phyloP scores from a whole-genome alignment of 148 eudicot species.

The Chenopodium formosanum region DNA sequence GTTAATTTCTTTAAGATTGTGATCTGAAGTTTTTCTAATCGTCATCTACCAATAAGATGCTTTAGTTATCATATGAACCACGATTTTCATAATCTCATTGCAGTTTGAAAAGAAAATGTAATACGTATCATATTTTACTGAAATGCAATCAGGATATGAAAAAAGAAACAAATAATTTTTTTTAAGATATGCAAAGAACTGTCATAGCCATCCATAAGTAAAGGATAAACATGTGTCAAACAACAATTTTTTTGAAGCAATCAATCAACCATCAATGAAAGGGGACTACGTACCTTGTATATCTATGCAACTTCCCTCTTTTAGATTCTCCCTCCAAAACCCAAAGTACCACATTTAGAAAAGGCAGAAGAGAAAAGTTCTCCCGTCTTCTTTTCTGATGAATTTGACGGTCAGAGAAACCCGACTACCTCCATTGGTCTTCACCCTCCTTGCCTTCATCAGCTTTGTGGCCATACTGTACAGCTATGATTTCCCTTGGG shows the following conservation, averaged over 20 bases:
- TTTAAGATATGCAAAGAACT: neutral
- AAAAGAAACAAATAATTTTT: too few relatives aligned
- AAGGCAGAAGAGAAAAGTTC: neutral
- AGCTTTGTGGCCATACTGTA: constrained; percentile 55
- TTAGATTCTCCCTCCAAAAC: neutral
- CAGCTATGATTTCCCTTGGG: constrained; percentile 58
- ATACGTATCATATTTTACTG: neutral
- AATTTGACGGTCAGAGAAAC: constrained; percentile 34
- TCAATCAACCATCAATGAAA: neutral
- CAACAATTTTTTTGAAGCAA: neutral
- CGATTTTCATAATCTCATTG: too few relatives aligned
- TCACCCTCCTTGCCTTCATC: constrained; percentile 56
- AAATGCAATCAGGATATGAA: neutral
- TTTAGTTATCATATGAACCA: too few relatives aligned
- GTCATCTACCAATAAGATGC: neutral
- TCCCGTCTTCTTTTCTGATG: neutral
- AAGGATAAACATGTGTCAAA: neutral
- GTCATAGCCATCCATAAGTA: neutral
- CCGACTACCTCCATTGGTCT: constrained; percentile 51
- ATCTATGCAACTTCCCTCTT: neutral
- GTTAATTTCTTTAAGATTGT: neutral
- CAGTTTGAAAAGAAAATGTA: neutral
- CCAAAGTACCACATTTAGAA: neutral
- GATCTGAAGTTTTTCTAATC: neutral
- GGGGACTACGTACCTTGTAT: neutral